These are phyloP conservation scores for Metrosideros polymorpha DNA, from an alignment of 441 rosid genomes.

Conservation along the genomic window DNA sequence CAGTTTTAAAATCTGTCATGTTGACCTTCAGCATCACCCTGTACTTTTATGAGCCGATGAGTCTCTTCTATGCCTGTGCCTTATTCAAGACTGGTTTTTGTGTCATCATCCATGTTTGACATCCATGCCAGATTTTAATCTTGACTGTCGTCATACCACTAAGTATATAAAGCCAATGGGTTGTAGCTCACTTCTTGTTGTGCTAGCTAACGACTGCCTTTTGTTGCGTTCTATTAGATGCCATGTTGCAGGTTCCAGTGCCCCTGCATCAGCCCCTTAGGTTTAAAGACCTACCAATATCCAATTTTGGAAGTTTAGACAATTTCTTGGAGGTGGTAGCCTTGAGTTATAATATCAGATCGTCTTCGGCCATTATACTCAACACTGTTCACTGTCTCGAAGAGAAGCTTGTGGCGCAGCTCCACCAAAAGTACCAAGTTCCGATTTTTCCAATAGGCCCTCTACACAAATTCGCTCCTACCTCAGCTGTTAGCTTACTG, in stretches of 20 bases:
- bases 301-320: neutral
- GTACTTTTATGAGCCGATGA: neutral
- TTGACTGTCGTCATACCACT: neutral
- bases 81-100: neutral
- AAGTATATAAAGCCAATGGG: neutral
- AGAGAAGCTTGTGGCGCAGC: neutral
- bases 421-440: neutral
- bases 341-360: neutral
- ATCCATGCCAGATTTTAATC: neutral
- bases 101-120: neutral
- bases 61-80: neutral
- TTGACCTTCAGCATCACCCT: neutral
- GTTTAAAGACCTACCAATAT: slow-evolving; percentile 2
- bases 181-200: neutral
- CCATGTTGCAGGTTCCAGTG: neutral
- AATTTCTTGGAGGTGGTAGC: neutral
- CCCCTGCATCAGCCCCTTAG: neutral
- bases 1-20: neutral
- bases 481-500: neutral
- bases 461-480: neutral
- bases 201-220: neutral
- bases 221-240: neutral
- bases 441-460: neutral
- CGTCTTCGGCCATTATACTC: neutral
- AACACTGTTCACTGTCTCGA: neutral